Evolutionary conservation across 2,329 filamentous ascomycete species (phyloP).

Genomic region (Drechslerella coelobrocha): DNA sequence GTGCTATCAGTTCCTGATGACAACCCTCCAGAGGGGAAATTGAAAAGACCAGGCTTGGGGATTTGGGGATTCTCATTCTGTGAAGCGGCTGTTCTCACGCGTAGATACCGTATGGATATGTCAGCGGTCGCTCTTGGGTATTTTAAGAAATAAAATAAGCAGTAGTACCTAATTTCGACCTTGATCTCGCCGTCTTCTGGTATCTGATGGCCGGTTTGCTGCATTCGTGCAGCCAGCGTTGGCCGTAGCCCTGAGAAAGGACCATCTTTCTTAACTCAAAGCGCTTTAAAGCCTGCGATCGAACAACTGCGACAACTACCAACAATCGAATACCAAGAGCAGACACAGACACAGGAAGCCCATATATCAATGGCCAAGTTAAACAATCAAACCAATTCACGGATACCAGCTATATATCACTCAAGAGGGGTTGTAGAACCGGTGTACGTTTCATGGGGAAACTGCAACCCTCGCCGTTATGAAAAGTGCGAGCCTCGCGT

Average conservation of each 20-base stretch:
- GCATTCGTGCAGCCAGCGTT: not conserved
- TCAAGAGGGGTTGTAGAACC: too few species aligned
- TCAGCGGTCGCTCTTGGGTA: not conserved
- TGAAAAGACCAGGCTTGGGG: not conserved
- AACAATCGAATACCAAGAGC: too few species aligned
- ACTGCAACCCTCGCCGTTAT: too few species aligned
- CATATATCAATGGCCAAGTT: too few species aligned
- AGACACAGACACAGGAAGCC: too few species aligned
- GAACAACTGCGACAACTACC: too few species aligned
- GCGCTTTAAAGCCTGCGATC: not conserved
- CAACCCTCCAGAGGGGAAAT: too few species aligned
- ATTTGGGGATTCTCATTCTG: not conserved
- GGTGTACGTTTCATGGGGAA: too few species aligned
- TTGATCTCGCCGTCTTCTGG: not conserved
- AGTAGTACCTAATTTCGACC: not conserved
- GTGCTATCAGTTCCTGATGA: not conserved
- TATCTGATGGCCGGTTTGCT: not conserved
- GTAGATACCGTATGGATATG: not conserved
- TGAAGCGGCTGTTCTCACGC: not conserved
- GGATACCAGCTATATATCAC: too few species aligned
- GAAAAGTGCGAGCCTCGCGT: not conserved
- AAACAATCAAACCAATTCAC: too few species aligned
- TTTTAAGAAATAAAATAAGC: not conserved
- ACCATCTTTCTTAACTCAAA: not conserved
- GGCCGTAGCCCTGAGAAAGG: not conserved